Evolutionary conservation across 2,329 filamentous ascomycete genomes (phyloP).

Genomic region (Colletotrichum tamarilloi): DNA sequence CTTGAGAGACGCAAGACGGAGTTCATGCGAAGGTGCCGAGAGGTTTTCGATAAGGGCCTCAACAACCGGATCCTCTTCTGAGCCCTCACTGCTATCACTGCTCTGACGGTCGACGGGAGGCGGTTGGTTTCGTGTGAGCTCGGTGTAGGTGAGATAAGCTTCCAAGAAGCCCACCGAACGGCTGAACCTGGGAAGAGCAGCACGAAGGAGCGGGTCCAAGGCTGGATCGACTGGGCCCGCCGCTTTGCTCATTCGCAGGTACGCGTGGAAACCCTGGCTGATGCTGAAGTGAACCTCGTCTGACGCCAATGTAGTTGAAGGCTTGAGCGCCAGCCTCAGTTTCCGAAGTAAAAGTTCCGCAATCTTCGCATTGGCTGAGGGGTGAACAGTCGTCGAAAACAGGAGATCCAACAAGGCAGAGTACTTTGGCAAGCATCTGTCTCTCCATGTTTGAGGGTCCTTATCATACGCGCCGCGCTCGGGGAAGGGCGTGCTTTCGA

Average conservation of each 20-base stretch:
- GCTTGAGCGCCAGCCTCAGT: slow-evolving; percentile 72
- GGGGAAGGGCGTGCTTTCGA: slow-evolving; percentile 73
- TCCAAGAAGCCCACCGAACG: slow-evolving; percentile 74
- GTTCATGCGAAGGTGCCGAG: slow-evolving; percentile 77
- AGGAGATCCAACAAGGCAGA: slow-evolving; percentile 74
- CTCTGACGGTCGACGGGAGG: slow-evolving; percentile 34
- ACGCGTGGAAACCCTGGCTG: slow-evolving; percentile 79
- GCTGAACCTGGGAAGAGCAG: slow-evolving; percentile 74
- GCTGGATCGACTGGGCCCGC: slow-evolving; percentile 67
- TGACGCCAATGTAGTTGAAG: slow-evolving; percentile 67
- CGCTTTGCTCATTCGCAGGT: slow-evolving; percentile 72
- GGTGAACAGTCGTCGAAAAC: slow-evolving; percentile 70
- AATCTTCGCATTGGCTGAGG: slow-evolving; percentile 74
- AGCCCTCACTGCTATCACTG: slow-evolving; percentile 56
- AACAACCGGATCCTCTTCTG: slow-evolving; percentile 68
- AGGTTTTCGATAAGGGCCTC: slow-evolving; percentile 78
- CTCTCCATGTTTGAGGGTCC: slow-evolving; percentile 70
- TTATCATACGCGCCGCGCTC: slow-evolving; percentile 72
- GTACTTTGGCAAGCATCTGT: slow-evolving; percentile 74
- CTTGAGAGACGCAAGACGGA: slow-evolving; percentile 79
- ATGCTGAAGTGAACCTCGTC: slow-evolving; percentile 79
- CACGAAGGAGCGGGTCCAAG: slow-evolving; percentile 74
- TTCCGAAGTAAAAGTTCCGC: slow-evolving; percentile 74
- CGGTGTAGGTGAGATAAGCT: slow-evolving; percentile 69
- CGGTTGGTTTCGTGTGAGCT: slow-evolving; percentile 41